These are phyloP conservation scores for Aschersonia sp. DNA, from an alignment of 2,329 filamentous ascomycete genomes.

Conservation along the genomic window DNA sequence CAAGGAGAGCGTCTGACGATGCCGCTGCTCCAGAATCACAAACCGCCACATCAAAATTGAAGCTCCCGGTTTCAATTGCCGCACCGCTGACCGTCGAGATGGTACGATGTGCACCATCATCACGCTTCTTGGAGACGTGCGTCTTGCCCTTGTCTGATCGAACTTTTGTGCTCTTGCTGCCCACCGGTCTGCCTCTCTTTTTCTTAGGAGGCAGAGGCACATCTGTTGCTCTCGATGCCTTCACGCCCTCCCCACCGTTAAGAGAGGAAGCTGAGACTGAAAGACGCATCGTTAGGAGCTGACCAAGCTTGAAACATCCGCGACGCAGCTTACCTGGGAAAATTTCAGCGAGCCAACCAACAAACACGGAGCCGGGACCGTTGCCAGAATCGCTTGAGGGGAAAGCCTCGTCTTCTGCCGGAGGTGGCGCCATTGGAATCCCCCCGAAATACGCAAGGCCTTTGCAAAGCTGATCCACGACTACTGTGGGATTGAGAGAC, in stretches of 20 bases:
- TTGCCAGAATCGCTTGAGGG: constrained; percentile 41
- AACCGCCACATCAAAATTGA: background rate
- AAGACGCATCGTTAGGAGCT: too few species aligned
- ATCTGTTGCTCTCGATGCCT: background rate
- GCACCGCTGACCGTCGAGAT: background rate
- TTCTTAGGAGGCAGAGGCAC: constrained; percentile 19
- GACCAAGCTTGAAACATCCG: too few species aligned
- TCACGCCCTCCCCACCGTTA: background rate
- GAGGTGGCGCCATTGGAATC: constrained; percentile 37
- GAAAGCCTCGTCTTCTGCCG: constrained; percentile 32
- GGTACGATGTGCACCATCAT: background rate
- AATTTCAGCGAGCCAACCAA: constrained; percentile 49
- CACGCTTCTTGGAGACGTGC: constrained; percentile 1
- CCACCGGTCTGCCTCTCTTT: constrained; percentile 39
- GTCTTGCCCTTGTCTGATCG: constrained; percentile 7
- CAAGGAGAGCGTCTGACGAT: background rate
- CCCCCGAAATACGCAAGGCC: constrained; percentile 51
- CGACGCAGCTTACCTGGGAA: constrained; percentile 19
- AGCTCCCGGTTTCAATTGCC: background rate
- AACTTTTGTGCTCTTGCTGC: constrained; percentile 26
- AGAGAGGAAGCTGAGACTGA: too few species aligned
- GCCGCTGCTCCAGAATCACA: background rate
- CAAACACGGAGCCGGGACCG: constrained; percentile 41
- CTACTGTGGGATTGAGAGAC: constrained; percentile 36
- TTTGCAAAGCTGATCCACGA: constrained; percentile 49